These are phyloP conservation scores for Vigna hirtella DNA, from an alignment of 306 rosid genomes.

Conservation along the genomic window DNA sequence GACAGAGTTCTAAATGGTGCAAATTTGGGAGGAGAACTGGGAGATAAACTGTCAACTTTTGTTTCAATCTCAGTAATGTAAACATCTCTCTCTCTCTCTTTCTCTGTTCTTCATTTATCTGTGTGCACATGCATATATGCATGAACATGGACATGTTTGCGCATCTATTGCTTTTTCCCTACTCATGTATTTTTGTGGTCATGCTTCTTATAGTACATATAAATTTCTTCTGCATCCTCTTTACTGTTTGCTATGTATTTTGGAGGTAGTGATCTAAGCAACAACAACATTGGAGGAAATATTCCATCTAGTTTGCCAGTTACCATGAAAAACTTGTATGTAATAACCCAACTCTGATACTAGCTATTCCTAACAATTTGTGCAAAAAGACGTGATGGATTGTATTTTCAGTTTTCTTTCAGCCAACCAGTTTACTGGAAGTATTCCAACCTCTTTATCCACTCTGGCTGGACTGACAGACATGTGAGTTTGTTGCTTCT, in stretches of 20 bases:
- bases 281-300: slow-evolving; percentile 91
- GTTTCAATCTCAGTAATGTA: slow-evolving; percentile 74
- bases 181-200: slow-evolving; percentile 25
- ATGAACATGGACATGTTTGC: background rate
- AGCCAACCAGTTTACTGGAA: slow-evolving; percentile 83
- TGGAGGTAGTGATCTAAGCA: slow-evolving; percentile 86
- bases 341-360: slow-evolving; percentile 37
- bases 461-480: slow-evolving; percentile 68
- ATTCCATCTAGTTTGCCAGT: slow-evolving; percentile 87
- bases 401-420: slow-evolving; percentile 90
- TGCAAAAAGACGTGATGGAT: slow-evolving; percentile 51
- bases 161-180: slow-evolving; percentile 17
- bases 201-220: slow-evolving; percentile 20
- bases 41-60: slow-evolving; percentile 70
- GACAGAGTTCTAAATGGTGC: slow-evolving; percentile 81
- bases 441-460: slow-evolving; percentile 79
- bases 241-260: slow-evolving; percentile 43
- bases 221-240: slow-evolving; percentile 13
- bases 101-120: slow-evolving; percentile 12
- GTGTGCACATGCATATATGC: background rate
- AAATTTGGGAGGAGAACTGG: slow-evolving; percentile 91
- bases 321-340: slow-evolving; percentile 82
- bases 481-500: slow-evolving; percentile 66
- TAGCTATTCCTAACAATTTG: slow-evolving; percentile 35
- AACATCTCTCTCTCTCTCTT: slow-evolving; percentile 46